Evolutionary conservation across 768 basidiomycete species (phyloP).

Genomic region (Suillus brevipes): DNA sequence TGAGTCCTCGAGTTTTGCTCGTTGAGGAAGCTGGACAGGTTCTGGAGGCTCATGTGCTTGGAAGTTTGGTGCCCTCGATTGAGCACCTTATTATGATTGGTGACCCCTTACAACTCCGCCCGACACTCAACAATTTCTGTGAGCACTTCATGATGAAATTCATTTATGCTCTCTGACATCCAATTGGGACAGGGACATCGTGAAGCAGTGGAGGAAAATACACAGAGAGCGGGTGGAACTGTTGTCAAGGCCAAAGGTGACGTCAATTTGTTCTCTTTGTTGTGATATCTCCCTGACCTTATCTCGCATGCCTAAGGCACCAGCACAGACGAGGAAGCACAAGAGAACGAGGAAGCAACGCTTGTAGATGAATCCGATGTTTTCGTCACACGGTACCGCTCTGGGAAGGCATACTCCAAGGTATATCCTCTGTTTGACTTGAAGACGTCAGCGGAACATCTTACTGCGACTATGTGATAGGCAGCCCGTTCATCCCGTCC

Average conservation of each 20-base stretch:
- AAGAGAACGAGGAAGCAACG: slow-evolving; percentile 36
- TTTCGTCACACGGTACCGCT: slow-evolving; percentile 67
- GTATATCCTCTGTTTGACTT: slow-evolving; percentile 38
- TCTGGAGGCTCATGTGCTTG: slow-evolving; percentile 73
- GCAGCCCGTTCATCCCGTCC: slow-evolving; percentile 44
- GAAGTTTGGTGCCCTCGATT: slow-evolving; percentile 60
- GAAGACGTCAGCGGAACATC: not conserved
- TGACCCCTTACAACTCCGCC: slow-evolving; percentile 75
- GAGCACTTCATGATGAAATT: slow-evolving; percentile 16
- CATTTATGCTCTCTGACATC: not conserved
- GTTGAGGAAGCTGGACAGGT: slow-evolving; percentile 86
- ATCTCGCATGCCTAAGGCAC: slow-evolving; percentile 18
- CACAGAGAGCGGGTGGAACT: slow-evolving; percentile 61
- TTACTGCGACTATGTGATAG: slow-evolving; percentile 35
- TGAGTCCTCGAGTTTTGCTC: slow-evolving; percentile 60
- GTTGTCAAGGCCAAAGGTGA: slow-evolving; percentile 50
- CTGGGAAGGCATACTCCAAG: slow-evolving; percentile 68
- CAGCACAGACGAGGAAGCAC: slow-evolving; percentile 34
- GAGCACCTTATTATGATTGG: slow-evolving; percentile 81
- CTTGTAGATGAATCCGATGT: slow-evolving; percentile 61
- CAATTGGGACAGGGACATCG: slow-evolving; percentile 46
- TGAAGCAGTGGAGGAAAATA: slow-evolving; percentile 55
- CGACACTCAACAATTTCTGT: slow-evolving; percentile 65
- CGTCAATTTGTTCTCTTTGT: slow-evolving; percentile 19
- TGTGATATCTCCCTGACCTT: not conserved